phyloP scores from a whole-genome alignment of 169 alveolate species.

The Plasmodium malariae region DNA sequence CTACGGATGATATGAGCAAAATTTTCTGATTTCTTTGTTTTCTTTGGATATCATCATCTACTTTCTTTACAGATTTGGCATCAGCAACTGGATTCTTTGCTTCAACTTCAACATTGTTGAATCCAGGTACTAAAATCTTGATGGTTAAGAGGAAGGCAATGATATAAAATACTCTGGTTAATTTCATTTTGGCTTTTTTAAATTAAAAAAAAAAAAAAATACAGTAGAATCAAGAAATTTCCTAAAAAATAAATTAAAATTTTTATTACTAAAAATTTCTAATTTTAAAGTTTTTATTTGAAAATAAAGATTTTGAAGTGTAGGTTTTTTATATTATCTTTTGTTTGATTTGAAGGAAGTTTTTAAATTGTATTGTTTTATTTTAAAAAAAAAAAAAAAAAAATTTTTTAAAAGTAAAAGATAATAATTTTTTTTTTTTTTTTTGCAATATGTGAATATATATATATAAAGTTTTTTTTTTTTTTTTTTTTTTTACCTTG shows the following conservation, averaged over 20 bases:
- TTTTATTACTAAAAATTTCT: neutral
- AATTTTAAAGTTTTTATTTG: too few relatives aligned
- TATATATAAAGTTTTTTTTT: too few relatives aligned
- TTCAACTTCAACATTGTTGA: neutral
- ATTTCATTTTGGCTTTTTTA: conserved; percentile 12
- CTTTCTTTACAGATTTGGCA: neutral
- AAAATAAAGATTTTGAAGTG: too few relatives aligned
- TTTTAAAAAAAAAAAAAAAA: too few relatives aligned
- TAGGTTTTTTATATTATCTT: too few relatives aligned
- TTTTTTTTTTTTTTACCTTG: too few relatives aligned
- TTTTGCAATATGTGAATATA: too few relatives aligned
- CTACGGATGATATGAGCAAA: conserved; percentile 14
- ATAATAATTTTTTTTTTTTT: too few relatives aligned
- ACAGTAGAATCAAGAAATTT: neutral
- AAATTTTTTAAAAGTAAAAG: too few relatives aligned
- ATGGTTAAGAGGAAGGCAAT: conserved; percentile 33
- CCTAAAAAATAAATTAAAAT: neutral
- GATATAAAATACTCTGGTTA: conserved; percentile 18
- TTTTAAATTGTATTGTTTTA: too few relatives aligned
- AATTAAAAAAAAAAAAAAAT: neutral
- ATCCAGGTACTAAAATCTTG: conserved; percentile 34
- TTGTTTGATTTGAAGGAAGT: too few relatives aligned
- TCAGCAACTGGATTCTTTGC: neutral
- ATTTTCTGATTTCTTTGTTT: conserved; percentile 5
- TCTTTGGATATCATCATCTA: conserved; percentile 15